phyloP scores from a whole-genome alignment of 768 basidiomycete species.

The Ramaria rubella region DNA sequence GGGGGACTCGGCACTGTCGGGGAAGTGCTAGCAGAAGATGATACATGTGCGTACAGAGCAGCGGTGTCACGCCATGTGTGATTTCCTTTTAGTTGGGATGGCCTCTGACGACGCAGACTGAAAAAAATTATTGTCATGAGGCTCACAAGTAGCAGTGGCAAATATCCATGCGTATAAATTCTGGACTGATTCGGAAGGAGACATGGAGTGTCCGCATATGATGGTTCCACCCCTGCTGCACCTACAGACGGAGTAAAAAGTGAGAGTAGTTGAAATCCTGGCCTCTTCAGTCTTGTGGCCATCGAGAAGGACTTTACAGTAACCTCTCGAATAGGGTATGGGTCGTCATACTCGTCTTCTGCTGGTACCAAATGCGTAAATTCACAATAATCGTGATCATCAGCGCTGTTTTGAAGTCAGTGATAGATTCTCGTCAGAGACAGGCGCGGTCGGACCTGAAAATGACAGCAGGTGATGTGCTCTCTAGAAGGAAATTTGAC shows the following conservation, averaged over 20 bases:
- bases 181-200: conserved; percentile 77
- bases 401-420: conserved; percentile 51
- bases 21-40: background rate
- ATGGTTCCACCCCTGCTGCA: conserved; percentile 28
- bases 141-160: conserved; percentile 60
- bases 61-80: background rate
- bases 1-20: conserved; percentile 5
- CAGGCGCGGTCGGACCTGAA: conserved; percentile 52
- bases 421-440: background rate
- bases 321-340: conserved; percentile 53
- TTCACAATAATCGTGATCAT: conserved; percentile 96
- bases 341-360: conserved; percentile 15
- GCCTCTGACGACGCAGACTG: conserved; percentile 30
- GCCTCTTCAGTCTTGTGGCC: conserved; percentile 76
- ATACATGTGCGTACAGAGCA: background rate
- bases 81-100: background rate
- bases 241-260: conserved; percentile 41
- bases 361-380: conserved; percentile 41
- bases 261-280: conserved; percentile 88
- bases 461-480: conserved; percentile 57
- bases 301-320: conserved; percentile 88
- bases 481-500: conserved; percentile 58
- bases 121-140: conserved; percentile 41
- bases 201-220: conserved; percentile 62
- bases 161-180: conserved; percentile 68